Conservation (phyloP, 2,329 filamentous ascomycete genomes). For the Aspergillus clavatus region DNA sequence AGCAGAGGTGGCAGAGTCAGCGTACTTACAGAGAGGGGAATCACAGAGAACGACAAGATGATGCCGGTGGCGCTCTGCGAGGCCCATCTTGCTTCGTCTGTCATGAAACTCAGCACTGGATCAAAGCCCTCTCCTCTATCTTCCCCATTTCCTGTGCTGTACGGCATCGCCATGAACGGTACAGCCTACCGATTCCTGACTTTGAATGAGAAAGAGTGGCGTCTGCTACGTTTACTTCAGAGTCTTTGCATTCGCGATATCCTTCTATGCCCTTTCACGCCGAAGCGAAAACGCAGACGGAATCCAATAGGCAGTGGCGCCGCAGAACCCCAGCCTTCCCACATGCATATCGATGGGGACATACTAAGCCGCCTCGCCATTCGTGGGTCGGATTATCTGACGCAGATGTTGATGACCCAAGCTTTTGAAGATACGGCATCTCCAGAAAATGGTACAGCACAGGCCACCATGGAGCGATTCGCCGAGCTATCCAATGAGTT, state of each 20-base stretch:
- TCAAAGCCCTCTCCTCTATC: slow-evolving; percentile 14
- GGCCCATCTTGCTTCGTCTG: slow-evolving; percentile 32
- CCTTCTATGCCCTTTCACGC: slow-evolving; percentile 48
- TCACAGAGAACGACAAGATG: slow-evolving; percentile 27
- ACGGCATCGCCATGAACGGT: slow-evolving; percentile 64
- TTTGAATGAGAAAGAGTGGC: slow-evolving; percentile 58
- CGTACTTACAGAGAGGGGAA: slow-evolving; percentile 26
- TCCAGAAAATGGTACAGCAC: slow-evolving; percentile 8
- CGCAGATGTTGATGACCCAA: slow-evolving; percentile 25
- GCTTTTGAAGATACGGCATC: slow-evolving; percentile 11
- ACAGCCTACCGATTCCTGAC: slow-evolving; percentile 65
- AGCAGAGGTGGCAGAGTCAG: slow-evolving; percentile 51
- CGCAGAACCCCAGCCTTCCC: slow-evolving; percentile 37
- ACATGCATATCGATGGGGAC: slow-evolving; percentile 65
- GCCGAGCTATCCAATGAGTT: slow-evolving; percentile 48
- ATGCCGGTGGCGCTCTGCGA: slow-evolving; percentile 27
- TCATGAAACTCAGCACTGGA: slow-evolving; percentile 26
- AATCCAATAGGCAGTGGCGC: slow-evolving; percentile 37
- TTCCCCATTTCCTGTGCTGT: slow-evolving; percentile 47
- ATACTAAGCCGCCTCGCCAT: slow-evolving; percentile 54
- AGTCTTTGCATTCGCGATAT: slow-evolving; percentile 55
- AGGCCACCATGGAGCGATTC: slow-evolving; percentile 39
- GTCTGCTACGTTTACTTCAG: slow-evolving; percentile 68
- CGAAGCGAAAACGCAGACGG: slow-evolving; percentile 26
- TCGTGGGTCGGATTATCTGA: slow-evolving; percentile 31